Base-by-base conservation (phyloP, 305 asterid species). In the Solanum hybrid region DNA sequence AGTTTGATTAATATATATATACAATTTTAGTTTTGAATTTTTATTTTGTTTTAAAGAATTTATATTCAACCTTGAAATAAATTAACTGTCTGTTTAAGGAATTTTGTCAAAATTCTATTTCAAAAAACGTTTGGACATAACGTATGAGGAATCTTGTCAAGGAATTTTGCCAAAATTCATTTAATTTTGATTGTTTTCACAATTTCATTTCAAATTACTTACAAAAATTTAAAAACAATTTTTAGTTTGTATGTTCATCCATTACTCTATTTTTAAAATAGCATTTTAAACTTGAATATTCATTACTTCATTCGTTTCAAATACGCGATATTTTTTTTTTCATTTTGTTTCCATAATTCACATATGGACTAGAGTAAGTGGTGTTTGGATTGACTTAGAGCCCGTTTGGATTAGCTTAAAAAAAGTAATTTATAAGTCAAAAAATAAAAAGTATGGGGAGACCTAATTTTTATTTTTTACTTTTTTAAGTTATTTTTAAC, bases 391-490 rank as follows among this genome's bases (percentile, higher is more conserved):
- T 42, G 3, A 42, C 60, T 42, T 13, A 5, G 17, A 40, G 16
- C 16, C 51, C 0, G 1, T 51, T 51, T 51, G n/a, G 22, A 46
- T 46, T 14, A 46, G 64, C 3, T 46, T 46, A 46, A 46, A 46
- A 46, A 5, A 46, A 14, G 0, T 46, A 46, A 8, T 46, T 14
- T 13, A 1, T 14, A 2, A 46, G 64, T 14, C 1, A 46, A 5
- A 46, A 14, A 46, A 46, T 16, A 14, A 14, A 46, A 46, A 46
- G 8, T 5, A 16, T 46, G 2, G 8, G 0, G 64, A 46, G 22
- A 2, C 1, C 3, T 46, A 46, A 0, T 14, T 46, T 40, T 38
- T 2, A 0, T 11, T 40, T 11, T 40, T 46, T 0, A 16, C 22
- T 46, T 46, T 3, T 1, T 46, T 5, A 14, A 46, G 64, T 14